phyloP scores from a whole-genome alignment of 768 basidiomycete genomes.

The Dioszegia crocea region DNA sequence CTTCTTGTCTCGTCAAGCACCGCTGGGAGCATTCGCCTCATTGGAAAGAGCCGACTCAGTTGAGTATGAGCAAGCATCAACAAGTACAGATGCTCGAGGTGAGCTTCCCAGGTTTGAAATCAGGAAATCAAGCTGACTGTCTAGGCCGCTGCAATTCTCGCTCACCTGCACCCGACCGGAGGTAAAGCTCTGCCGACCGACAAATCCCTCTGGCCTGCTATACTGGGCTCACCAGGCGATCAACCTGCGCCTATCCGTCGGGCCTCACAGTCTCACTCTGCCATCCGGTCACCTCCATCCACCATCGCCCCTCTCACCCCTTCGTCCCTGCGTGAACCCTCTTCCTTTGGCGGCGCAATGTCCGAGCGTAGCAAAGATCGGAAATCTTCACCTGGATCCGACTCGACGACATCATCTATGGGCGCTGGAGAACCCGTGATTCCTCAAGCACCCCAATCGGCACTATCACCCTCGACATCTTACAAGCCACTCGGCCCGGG shows the following conservation, averaged over 20 bases:
- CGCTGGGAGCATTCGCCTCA: constrained; percentile 97
- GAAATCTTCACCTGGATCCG: constrained; percentile 34
- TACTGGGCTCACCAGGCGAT: constrained; percentile 17
- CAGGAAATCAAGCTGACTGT: constrained; percentile 1
- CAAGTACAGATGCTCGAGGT: constrained; percentile 95
- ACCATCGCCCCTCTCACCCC: constrained; percentile 39
- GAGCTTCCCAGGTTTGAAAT: constrained; percentile 22
- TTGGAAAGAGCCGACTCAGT: constrained; percentile 88
- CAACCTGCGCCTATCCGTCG: constrained; percentile 19
- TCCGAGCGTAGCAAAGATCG: constrained; percentile 23
- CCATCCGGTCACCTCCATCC: constrained; percentile 32
- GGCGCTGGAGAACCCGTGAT: constrained; percentile 31
- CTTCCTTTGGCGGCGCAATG: constrained; percentile 19
- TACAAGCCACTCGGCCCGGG: constrained; percentile 23
- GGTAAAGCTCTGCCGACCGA: constrained; percentile 85
- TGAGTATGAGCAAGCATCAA: constrained; percentile 90
- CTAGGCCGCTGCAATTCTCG: constrained; percentile 89
- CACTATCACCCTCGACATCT: constrained; percentile 18
- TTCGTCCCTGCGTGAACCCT: constrained; percentile 29
- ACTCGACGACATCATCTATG: constrained; percentile 44
- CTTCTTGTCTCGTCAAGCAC: constrained; percentile 92
- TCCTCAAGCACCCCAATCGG: constrained; percentile 10
- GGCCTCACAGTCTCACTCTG: constrained; percentile 25
- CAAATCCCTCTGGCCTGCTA: constrained; percentile 77
- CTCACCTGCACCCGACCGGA: constrained; percentile 68